Evolutionary conservation across 192 early-diverging fungal genomes (phyloP).

Genomic region (Entomortierella parvispora): DNA sequence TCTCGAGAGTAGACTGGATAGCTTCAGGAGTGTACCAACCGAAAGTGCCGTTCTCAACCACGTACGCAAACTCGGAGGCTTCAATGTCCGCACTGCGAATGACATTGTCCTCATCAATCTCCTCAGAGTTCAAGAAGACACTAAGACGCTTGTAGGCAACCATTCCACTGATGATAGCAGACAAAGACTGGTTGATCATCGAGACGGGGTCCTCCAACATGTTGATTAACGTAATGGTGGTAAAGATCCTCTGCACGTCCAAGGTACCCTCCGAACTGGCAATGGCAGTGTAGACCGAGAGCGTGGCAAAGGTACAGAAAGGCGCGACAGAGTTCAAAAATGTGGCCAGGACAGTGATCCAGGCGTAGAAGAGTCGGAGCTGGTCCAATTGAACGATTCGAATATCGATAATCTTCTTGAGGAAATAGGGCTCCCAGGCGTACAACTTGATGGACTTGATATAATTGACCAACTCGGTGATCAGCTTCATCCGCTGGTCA

Average conservation of each 20-base stretch:
- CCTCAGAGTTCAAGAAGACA: constrained; percentile 73
- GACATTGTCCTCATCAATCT: constrained; percentile 72
- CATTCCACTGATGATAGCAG: constrained; percentile 66
- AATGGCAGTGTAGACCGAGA: constrained; percentile 40
- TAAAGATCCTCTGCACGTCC: constrained; percentile 71
- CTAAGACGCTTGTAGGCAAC: constrained; percentile 74
- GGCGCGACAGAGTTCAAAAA: constrained; percentile 30
- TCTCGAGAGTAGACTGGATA: constrained; percentile 4
- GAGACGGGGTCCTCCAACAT: constrained; percentile 76
- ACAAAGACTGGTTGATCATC: constrained; percentile 69
- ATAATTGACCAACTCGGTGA: constrained; percentile 69
- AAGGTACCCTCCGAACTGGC: constrained; percentile 46
- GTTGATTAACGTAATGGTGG: constrained; percentile 79
- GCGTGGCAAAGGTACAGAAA: constrained; percentile 45
- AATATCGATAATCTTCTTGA: constrained; percentile 24
- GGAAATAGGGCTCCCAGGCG: constrained; percentile 70
- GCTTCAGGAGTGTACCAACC: constrained; percentile 35
- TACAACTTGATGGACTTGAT: constrained; percentile 81
- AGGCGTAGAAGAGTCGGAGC: constrained; percentile 23
- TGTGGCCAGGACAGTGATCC: constrained; percentile 6
- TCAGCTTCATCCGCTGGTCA: constrained; percentile 74
- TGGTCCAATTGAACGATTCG: constrained; percentile 41
- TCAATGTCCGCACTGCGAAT: constrained; percentile 24
- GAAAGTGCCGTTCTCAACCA: constrained; percentile 28
- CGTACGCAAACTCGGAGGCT: constrained; percentile 22